Percentiles rank a stretch among this genome's conserved stretches.
Evolutionary conservation across 257 asterid genomes (phyloP).

Genomic region (Dorcoceras hygrometricum): DNA sequence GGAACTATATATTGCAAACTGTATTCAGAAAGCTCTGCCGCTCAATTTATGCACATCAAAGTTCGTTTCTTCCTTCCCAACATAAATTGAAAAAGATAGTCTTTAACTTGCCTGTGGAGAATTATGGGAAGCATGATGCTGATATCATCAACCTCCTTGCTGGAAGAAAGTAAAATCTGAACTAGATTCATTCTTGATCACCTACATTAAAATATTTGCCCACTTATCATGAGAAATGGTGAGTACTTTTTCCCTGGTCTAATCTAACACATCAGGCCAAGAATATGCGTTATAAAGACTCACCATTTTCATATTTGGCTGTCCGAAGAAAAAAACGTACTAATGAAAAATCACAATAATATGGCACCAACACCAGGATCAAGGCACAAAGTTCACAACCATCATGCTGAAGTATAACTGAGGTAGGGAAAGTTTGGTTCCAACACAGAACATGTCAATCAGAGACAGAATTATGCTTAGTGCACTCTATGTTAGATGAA

Average conservation of each 20-base stretch:
- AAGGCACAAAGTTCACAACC: background rate
- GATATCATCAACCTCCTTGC: slow-evolving; percentile 54
- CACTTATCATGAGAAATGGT: slow-evolving; percentile 4
- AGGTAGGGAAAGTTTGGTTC: background rate
- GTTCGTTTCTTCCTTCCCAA: slow-evolving; percentile 21
- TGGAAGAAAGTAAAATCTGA: slow-evolving; percentile 71
- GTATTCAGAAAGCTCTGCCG: background rate
- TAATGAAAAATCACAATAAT: background rate
- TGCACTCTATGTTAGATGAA: background rate
- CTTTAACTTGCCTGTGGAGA: slow-evolving; percentile 25
- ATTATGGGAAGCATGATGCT: background rate
- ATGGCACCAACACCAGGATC: background rate
- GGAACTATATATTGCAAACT: background rate
- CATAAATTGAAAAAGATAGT: slow-evolving; percentile 21
- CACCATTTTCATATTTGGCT: slow-evolving; percentile 1
- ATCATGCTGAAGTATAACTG: background rate
- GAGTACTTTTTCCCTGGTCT: slow-evolving; percentile 10
- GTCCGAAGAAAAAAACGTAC: background rate
- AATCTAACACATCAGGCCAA: background rate
- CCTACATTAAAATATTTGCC: slow-evolving; percentile 44
- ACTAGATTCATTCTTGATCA: slow-evolving; percentile 61
- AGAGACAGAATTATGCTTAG: background rate
- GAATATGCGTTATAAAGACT: background rate
- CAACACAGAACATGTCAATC: background rate
- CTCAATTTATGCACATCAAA: background rate